Evolutionary conservation across 495 filamentous ascomycete genomes (phyloP), one percentile per base, ranked within the genome.

Genomic region (Xylaria flabelliformis): DNA sequence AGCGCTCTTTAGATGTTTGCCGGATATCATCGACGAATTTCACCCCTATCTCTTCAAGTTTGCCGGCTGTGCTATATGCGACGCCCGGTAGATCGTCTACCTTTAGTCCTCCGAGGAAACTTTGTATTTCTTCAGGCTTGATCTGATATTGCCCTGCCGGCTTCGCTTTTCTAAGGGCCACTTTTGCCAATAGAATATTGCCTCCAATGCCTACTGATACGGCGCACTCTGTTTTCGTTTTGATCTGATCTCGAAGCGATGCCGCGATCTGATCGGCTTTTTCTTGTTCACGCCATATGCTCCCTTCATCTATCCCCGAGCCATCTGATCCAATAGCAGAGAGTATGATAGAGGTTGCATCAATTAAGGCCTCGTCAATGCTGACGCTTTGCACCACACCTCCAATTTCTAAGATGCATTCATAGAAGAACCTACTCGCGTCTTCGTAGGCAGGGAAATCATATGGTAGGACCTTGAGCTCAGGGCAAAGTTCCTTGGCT

Each of bases 361-460:
- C 95, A 12, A 97, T 82, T 15, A 98, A 85, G 8, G 93, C 96
- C 80, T 99, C 96, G 74, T 99, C 96, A 65, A 99, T 92, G 73
- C 96, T 98, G 34, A 98, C 94, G 77, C 96, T 98, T 77, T 99
- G 97, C 5, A 97, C 93, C 44, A 92, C 80, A 2, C 94, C 95
- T 48, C 91, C 93, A 8, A 94, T 84, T 17, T 87, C 84, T n/a
- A 97, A 79, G 9, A 98, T 92, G 39, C 91, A 89, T 64, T 91
- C 89, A 74, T 99, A 99, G 75, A 99, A 98, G 29, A 87, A 87
- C 62, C 89, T 85, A 76, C 96, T 98, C 1, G 94, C 94, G 73
- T 95, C 93, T 82, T 98, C 97, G 73, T 99, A 99, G 0, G 89
- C 94, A 7, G 91, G 91, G 76, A 98, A 98, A 75, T 99, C 95